Evolutionary conservation across 768 basidiomycete species (phyloP).

Genomic region (Mycena alexandri): DNA sequence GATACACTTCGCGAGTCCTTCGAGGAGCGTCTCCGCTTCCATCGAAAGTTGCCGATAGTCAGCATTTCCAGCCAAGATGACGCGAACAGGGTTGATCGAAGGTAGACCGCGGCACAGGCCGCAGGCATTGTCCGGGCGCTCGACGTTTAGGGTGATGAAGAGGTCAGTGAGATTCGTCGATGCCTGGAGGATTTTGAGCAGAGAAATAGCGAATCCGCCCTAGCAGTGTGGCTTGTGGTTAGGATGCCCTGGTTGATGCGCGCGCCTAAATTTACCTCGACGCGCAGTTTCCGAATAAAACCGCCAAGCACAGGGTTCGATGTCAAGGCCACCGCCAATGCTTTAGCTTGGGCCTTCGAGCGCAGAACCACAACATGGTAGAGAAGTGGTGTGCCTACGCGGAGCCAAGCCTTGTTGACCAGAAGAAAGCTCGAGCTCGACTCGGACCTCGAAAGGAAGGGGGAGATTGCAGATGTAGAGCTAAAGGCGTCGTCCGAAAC

Average conservation of each 20-base stretch:
- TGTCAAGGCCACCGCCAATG: conserved; percentile 1
- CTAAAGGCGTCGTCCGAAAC: conserved; percentile 18
- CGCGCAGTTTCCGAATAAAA: conserved; percentile 27
- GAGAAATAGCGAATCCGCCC: conserved; percentile 20
- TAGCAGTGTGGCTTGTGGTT: too few species aligned
- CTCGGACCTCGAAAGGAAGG: background rate
- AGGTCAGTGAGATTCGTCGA: conserved; percentile 16
- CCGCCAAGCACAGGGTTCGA: conserved; percentile 17
- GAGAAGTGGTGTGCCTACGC: conserved; percentile 27
- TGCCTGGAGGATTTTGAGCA: conserved; percentile 23
- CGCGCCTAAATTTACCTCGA: too few species aligned
- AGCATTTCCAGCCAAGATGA: background rate
- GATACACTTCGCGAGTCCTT: background rate
- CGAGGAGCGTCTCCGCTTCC: background rate
- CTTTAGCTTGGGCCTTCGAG: conserved; percentile 22
- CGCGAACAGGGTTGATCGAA: conserved; percentile 6
- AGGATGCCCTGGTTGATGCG: too few species aligned
- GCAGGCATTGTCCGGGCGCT: conserved; percentile 2
- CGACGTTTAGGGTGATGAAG: background rate
- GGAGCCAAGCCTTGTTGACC: conserved; percentile 29
- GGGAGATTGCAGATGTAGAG: background rate
- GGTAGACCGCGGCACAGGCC: conserved; percentile 17
- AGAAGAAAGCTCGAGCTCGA: conserved; percentile 23
- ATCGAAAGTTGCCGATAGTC: background rate
- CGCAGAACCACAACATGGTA: conserved; percentile 26